Conservation (phyloP, 345 rosid species). For the Euphorbia pulcherrima region DNA sequence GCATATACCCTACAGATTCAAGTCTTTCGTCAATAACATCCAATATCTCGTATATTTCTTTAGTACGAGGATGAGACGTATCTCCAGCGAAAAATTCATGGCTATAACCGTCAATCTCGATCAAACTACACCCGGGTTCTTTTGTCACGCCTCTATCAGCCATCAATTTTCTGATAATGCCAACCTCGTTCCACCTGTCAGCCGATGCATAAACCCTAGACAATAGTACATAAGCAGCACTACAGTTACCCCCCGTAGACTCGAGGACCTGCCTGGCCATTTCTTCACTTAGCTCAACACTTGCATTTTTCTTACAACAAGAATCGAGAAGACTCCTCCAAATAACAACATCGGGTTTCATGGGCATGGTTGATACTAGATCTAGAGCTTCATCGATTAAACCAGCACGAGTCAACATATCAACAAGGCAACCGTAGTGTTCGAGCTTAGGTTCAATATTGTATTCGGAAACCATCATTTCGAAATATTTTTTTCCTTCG, state of each 20-base stretch:
- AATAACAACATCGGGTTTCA: constrained; percentile 70
- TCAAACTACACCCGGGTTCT: constrained; percentile 84
- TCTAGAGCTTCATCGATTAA: constrained; percentile 57
- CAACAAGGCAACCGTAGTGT: constrained; percentile 77
- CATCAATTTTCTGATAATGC: constrained; percentile 62
- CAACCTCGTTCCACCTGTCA: constrained; percentile 71
- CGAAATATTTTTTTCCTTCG: constrained; percentile 53
- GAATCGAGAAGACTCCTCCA: constrained; percentile 93
- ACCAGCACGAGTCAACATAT: constrained; percentile 74
- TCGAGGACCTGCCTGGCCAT: constrained; percentile 50
- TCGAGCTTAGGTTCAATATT: constrained; percentile 59
- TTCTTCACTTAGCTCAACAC: constrained; percentile 59
- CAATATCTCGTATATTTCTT: constrained; percentile 52
- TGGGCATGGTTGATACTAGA: constrained; percentile 54
- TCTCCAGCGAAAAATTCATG: constrained; percentile 91
- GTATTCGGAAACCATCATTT: constrained; percentile 56
- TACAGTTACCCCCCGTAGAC: constrained; percentile 35
- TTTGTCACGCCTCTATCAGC: constrained; percentile 55
- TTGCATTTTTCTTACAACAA: constrained; percentile 57
- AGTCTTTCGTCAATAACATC: constrained; percentile 51
- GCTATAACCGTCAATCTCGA: constrained; percentile 57
- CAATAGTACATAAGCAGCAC: constrained; percentile 69
- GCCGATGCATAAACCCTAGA: constrained; percentile 77
- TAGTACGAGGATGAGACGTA: constrained; percentile 59
- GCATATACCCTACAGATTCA: constrained; percentile 39